These are phyloP conservation scores for Friedmanniomyces simplex DNA, from an alignment of 495 filamentous ascomycete species.

Conservation along the genomic window DNA sequence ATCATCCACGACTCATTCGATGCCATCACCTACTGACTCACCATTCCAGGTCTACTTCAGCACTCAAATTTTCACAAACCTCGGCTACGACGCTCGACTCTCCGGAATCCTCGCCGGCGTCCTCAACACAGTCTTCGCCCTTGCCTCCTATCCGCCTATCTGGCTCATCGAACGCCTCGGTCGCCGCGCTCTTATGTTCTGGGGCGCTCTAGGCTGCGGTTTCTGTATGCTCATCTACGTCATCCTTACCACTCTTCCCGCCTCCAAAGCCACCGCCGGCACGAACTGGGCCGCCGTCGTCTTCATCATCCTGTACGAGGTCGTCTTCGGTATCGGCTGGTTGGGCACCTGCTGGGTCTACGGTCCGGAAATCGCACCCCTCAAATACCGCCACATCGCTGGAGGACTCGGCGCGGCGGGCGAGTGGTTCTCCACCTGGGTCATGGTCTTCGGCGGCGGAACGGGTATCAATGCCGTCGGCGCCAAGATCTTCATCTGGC, in stretches of 20 bases:
- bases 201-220: conserved; percentile 9
- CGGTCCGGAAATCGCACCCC: conserved; percentile 9
- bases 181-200: conserved; percentile 9
- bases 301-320: conserved; percentile 12
- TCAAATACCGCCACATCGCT: conserved; percentile 11
- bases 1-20: background rate
- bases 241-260: conserved; percentile 6
- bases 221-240: conserved; percentile 12
- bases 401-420: conserved; percentile 10
- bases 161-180: conserved; percentile 5
- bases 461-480: conserved; percentile 15
- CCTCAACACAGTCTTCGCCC: conserved; percentile 8
- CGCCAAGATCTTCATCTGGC: conserved; percentile 15
- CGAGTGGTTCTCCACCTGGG: conserved; percentile 14
- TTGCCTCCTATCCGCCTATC: conserved; percentile 11
- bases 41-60: conserved; percentile 1
- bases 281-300: conserved; percentile 8
- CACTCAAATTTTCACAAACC: conserved; percentile 7
- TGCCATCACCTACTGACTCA: background rate
- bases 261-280: background rate
- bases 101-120: conserved; percentile 10
- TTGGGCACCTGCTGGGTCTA: conserved; percentile 13
- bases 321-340: conserved; percentile 1
- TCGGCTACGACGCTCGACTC: background rate
- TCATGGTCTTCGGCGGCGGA: conserved; percentile 14